phyloP scores from a whole-genome alignment of 495 filamentous ascomycete genomes.

The Cryomyces minteri region DNA sequence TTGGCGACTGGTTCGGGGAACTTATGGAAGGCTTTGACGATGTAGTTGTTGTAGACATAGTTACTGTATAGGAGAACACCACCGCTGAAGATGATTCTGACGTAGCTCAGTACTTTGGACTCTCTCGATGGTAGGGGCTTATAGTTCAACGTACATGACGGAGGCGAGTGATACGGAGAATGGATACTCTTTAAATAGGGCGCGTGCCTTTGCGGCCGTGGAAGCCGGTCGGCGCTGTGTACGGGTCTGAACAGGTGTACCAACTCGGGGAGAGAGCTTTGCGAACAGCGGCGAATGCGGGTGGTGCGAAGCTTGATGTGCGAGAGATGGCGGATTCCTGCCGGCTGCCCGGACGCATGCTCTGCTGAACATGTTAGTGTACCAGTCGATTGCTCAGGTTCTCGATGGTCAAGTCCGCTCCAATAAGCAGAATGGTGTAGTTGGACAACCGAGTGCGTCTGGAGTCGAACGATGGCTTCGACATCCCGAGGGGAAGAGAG shows the following conservation, averaged over 20 bases:
- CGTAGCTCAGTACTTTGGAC: neutral
- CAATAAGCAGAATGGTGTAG: too few species aligned
- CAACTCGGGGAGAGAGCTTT: slow-evolving; percentile 5
- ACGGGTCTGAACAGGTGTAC: neutral
- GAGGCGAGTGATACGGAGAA: slow-evolving; percentile 17
- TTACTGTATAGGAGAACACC: slow-evolving; percentile 33
- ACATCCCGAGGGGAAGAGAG: too few species aligned
- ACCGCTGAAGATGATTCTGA: slow-evolving; percentile 26
- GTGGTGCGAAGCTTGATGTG: slow-evolving; percentile 3
- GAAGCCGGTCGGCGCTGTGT: slow-evolving; percentile 1
- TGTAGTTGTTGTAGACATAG: slow-evolving; percentile 48
- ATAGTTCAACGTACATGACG: slow-evolving; percentile 4
- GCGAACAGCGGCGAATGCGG: slow-evolving; percentile 4
- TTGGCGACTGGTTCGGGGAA: slow-evolving; percentile 69
- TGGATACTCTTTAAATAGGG: slow-evolving; percentile 13
- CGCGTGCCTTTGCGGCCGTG: slow-evolving; percentile 4
- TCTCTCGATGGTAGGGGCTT: neutral
- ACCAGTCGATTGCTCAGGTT: too few species aligned
- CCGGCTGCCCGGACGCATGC: slow-evolving; percentile 3
- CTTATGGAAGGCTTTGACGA: slow-evolving; percentile 44
- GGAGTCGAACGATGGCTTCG: too few species aligned
- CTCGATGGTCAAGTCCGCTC: too few species aligned
- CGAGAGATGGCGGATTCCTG: neutral
- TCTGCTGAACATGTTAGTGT: slow-evolving; percentile 6
- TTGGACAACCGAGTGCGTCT: too few species aligned